phyloP scores from a whole-genome alignment of 805 yeast genomes.

The Pichia membranifaciens region DNA sequence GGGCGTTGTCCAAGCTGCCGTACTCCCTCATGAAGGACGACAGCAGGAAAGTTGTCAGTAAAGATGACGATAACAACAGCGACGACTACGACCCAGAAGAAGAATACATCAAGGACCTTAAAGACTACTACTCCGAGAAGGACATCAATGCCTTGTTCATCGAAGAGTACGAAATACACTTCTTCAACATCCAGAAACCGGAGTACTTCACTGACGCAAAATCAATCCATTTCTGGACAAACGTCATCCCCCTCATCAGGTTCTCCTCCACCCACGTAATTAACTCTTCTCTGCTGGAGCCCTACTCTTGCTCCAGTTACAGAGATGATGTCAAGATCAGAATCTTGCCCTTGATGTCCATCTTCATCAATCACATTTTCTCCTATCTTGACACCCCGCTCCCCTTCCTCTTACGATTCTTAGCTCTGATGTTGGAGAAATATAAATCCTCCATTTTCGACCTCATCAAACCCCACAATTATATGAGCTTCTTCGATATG shows the following conservation, averaged over 20 bases:
- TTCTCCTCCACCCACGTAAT: conserved; percentile 33
- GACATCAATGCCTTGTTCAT: conserved; percentile 35
- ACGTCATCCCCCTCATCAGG: conserved; percentile 33
- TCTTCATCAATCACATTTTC: conserved; percentile 48
- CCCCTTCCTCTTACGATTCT: conserved; percentile 50
- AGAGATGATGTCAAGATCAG: conserved; percentile 23
- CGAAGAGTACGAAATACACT: conserved; percentile 52
- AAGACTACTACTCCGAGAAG: conserved; percentile 6
- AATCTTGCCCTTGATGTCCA: conserved; percentile 33
- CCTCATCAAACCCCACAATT: conserved; percentile 43
- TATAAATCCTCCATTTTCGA: conserved; percentile 50
- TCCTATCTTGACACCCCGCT: conserved; percentile 44
- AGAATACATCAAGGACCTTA: neutral
- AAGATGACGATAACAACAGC: conserved; percentile 12
- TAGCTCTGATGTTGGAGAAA: conserved; percentile 38
- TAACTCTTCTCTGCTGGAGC: conserved; percentile 22
- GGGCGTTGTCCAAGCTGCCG: conserved; percentile 39
- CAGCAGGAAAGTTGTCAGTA: too few relatives aligned
- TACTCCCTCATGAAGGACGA: conserved; percentile 1
- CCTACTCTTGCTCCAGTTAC: conserved; percentile 23
- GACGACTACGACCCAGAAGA: too few relatives aligned
- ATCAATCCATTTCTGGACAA: conserved; percentile 46
- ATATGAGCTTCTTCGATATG: conserved; percentile 54
- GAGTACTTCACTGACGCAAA: conserved; percentile 37
- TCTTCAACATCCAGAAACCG: conserved; percentile 49